These are phyloP conservation scores for Acacia pycnantha DNA, from an alignment of 331 rosid genomes.

Conservation along the genomic window DNA sequence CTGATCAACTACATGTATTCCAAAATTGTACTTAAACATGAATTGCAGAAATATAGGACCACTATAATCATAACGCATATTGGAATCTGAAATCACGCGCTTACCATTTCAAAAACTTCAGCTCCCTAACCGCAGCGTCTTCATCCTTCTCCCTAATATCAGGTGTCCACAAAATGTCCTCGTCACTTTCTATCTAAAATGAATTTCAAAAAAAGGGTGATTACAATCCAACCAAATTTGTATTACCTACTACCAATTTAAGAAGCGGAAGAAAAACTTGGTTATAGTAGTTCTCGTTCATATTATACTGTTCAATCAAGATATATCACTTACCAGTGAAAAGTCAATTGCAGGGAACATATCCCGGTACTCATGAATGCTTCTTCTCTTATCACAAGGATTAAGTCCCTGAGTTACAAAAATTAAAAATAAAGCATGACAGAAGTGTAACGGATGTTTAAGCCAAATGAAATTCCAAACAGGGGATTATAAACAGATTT, in stretches of 20 bases:
- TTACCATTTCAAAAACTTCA: slow-evolving; percentile 78
- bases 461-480: neutral
- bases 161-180: slow-evolving; percentile 75
- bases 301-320: neutral
- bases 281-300: slow-evolving; percentile 23
- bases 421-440: slow-evolving; percentile 15
- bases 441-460: neutral
- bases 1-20: neutral
- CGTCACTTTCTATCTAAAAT: slow-evolving; percentile 70
- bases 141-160: slow-evolving; percentile 69
- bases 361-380: slow-evolving; percentile 57
- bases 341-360: slow-evolving; percentile 92
- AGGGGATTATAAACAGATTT: neutral
- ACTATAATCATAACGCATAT: neutral
- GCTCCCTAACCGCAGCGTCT: slow-evolving; percentile 78
- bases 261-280: slow-evolving; percentile 20
- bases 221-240: slow-evolving; percentile 19
- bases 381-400: slow-evolving; percentile 94
- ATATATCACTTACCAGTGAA: slow-evolving; percentile 58
- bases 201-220: slow-evolving; percentile 20
- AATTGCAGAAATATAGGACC: slow-evolving; percentile 17
- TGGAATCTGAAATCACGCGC: neutral
- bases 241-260: slow-evolving; percentile 14
- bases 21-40: neutral
- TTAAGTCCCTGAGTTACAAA: slow-evolving; percentile 67